Percentiles rank a stretch among this genome's conserved stretches.
These are phyloP conservation scores for Lolium rigidum DNA, from an alignment of 176 grass and related monocot species.

Conservation along the genomic window DNA sequence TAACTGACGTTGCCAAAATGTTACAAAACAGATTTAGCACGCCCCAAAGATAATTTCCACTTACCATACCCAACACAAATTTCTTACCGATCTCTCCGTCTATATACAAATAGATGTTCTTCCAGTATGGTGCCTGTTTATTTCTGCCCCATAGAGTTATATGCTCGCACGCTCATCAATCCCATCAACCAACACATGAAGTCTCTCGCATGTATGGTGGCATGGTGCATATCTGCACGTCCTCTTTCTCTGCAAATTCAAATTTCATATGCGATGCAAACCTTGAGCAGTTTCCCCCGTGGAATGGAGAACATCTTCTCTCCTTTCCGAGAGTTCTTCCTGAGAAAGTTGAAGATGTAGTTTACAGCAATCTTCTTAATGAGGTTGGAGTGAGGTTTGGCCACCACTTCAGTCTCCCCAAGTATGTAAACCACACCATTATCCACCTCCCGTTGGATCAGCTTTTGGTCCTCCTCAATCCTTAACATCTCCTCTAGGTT, in stretches of 20 bases:
- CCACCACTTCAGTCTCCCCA: slow-evolving; percentile 67
- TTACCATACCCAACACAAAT: background rate
- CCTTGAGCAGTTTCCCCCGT: slow-evolving; percentile 62
- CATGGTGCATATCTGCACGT: background rate
- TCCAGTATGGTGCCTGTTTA: too few species aligned
- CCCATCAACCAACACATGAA: background rate
- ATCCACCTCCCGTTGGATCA: slow-evolving; percentile 59
- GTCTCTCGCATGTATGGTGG: background rate
- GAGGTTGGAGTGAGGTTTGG: slow-evolving; percentile 46
- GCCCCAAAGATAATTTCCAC: background rate
- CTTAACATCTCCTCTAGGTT: slow-evolving; percentile 48
- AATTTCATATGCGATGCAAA: slow-evolving; percentile 77
- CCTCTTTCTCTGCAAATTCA: background rate
- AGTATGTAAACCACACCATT: slow-evolving; percentile 79
- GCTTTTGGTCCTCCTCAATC: slow-evolving; percentile 54
- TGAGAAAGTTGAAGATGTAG: slow-evolving; percentile 59
- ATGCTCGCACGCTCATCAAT: background rate
- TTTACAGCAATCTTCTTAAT: slow-evolving; percentile 67
- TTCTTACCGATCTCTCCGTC: too few species aligned
- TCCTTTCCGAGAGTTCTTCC: slow-evolving; percentile 67
- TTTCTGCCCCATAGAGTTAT: background rate
- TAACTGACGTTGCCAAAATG: background rate
- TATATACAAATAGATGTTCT: too few species aligned
- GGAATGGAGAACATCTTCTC: slow-evolving; percentile 71
- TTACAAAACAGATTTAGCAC: background rate